phyloP scores from a whole-genome alignment of 2,329 filamentous ascomycete genomes.

The Xylariaceae sp. region DNA sequence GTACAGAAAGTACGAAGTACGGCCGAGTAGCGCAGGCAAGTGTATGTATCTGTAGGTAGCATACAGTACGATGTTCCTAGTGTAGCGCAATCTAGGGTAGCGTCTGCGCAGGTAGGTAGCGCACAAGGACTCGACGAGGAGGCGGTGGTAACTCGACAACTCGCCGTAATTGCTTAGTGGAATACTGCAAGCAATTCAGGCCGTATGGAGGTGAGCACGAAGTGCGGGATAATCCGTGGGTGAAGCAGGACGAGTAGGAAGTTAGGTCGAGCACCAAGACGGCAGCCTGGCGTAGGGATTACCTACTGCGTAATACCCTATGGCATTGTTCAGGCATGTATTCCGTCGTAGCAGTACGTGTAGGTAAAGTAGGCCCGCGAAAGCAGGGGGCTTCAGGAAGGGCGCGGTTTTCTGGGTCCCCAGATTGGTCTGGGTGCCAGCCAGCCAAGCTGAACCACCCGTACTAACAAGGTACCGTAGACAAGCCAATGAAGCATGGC shows the following conservation, averaged over 20 bases:
- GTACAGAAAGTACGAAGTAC: no score
- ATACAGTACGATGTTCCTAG: background rate
- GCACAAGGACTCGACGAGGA: background rate
- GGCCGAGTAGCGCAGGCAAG: no score
- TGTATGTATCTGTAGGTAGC: background rate
- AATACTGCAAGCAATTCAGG: no score
- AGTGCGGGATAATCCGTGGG: no score
- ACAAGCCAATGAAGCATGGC: background rate
- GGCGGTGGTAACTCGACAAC: background rate
- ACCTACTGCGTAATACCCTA: no score
- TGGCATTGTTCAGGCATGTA: no score
- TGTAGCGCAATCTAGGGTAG: background rate
- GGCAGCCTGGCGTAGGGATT: no score
- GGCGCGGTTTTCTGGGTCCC: background rate
- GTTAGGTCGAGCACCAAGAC: no score
- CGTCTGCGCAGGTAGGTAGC: background rate
- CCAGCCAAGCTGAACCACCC: background rate
- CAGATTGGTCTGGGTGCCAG: background rate
- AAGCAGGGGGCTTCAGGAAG: background rate
- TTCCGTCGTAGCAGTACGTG: no score
- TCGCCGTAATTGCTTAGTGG: background rate
- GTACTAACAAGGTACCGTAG: background rate
- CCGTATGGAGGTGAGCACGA: no score
- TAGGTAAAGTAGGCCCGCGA: no score
- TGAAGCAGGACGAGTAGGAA: no score